Evolutionary conservation across 345 rosid genomes (phyloP).

Genomic region (Capsella bursapastoris): DNA sequence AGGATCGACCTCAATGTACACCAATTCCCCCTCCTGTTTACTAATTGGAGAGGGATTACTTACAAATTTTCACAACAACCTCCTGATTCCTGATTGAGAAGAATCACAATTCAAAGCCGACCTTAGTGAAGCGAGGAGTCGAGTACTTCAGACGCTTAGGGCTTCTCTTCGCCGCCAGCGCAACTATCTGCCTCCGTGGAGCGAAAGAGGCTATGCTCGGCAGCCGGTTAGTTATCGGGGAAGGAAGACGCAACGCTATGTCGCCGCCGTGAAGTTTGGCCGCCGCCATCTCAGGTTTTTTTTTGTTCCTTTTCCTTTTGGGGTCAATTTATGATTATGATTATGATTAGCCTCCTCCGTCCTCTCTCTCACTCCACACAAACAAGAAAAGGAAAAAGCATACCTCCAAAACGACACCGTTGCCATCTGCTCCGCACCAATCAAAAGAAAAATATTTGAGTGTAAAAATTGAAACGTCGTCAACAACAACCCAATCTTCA

Average conservation of each 20-base stretch:
- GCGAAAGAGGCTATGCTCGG: slow-evolving; percentile 39
- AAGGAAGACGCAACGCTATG: slow-evolving; percentile 27
- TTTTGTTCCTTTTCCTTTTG: background rate
- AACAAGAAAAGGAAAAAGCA: background rate
- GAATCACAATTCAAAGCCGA: too few relatives aligned
- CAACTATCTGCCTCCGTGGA: slow-evolving; percentile 41
- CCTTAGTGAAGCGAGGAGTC: slow-evolving; percentile 78
- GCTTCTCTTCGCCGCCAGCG: slow-evolving; percentile 73
- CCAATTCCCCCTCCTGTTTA: slow-evolving; percentile 58
- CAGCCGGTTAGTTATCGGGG: slow-evolving; percentile 29
- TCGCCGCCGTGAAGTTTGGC: slow-evolving; percentile 30
- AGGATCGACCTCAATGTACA: slow-evolving; percentile 74
- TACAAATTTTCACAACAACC: too few relatives aligned
- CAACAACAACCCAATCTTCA: background rate
- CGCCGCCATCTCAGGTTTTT: background rate
- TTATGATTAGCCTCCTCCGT: too few relatives aligned
- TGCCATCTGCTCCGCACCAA: background rate
- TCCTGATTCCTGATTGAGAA: too few relatives aligned
- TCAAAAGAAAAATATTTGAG: too few relatives aligned
- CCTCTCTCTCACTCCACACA: too few relatives aligned
- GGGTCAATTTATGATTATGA: background rate
- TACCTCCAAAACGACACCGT: background rate
- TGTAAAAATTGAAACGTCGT: background rate
- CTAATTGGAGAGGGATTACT: too few relatives aligned
- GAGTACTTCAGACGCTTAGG: slow-evolving; percentile 95